Conservation (phyloP, 257 asterid genomes). For the Nicotiana tabacum region DNA sequence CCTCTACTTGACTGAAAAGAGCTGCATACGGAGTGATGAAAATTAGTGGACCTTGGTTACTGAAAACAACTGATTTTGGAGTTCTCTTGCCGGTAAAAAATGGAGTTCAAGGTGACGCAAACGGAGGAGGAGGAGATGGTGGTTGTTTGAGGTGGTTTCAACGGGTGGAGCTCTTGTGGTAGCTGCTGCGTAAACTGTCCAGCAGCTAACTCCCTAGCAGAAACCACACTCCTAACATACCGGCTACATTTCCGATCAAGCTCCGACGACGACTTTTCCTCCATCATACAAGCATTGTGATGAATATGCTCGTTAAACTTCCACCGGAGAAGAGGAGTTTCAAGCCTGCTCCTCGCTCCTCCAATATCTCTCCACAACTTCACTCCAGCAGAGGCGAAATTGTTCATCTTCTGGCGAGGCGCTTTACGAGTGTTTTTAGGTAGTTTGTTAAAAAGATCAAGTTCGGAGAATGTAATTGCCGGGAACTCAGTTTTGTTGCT, state of each 20-base stretch:
- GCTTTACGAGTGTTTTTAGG: constrained; percentile 20
- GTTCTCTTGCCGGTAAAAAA: no score
- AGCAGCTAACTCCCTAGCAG: constrained; percentile 55
- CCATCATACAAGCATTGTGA: constrained; percentile 14
- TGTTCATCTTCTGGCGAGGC: constrained; percentile 41
- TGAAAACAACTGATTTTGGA: no score
- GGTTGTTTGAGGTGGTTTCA: no score
- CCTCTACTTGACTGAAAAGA: no score
- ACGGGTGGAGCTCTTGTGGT: constrained; percentile 25
- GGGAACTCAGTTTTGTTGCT: constrained; percentile 18
- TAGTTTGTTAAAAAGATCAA: constrained; percentile 34
- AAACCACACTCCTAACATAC: constrained; percentile 14
- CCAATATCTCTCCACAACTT: constrained; percentile 26
- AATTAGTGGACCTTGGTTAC: no score
- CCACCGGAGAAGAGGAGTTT: constrained; percentile 61
- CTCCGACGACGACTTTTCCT: constrained; percentile 24
- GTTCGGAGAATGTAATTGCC: constrained; percentile 3
- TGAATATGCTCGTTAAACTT: constrained; percentile 23
- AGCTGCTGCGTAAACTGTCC: constrained; percentile 47
- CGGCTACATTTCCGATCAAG: constrained; percentile 23
- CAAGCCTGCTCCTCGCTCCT: constrained; percentile 33
- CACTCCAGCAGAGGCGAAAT: constrained; percentile 19
- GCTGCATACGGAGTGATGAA: no score
- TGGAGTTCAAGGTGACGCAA: no score
- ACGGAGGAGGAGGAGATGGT: no score